Conservation (phyloP, 192 early-diverging fungal genomes). For the Podochytrium sp. region DNA sequence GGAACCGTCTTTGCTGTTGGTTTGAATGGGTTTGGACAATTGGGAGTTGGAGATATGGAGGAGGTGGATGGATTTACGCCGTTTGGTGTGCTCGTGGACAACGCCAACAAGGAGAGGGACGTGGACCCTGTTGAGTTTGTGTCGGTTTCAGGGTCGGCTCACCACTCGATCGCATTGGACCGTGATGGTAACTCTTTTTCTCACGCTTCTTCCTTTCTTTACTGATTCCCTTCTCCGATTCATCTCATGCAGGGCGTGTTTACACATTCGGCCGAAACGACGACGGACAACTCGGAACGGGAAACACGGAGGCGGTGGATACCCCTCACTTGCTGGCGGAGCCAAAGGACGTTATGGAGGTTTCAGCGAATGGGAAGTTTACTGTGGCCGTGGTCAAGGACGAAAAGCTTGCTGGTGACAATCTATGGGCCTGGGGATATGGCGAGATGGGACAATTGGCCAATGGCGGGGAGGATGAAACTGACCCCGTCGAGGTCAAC, state of each 20-base stretch:
- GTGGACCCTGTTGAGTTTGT: conserved; percentile 40
- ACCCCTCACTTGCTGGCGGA: conserved; percentile 40
- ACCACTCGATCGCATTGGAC: conserved; percentile 80
- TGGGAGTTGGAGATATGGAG: conserved; percentile 62
- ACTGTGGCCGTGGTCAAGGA: conserved; percentile 44
- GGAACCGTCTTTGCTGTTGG: conserved; percentile 81
- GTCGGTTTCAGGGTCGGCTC: conserved; percentile 80
- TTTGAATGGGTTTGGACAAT: conserved; percentile 89
- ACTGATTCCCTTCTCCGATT: neutral
- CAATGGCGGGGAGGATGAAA: conserved; percentile 78
- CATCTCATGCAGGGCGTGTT: conserved; percentile 53
- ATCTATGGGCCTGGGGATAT: conserved; percentile 88
- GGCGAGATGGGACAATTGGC: conserved; percentile 84
- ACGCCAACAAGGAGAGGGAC: conserved; percentile 39
- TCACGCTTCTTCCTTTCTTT: neutral
- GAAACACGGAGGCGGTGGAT: conserved; percentile 53
- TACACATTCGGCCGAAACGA: conserved; percentile 87
- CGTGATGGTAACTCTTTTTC: conserved; percentile 54
- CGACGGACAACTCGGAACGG: conserved; percentile 79
- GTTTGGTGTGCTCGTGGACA: conserved; percentile 50
- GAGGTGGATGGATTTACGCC: conserved; percentile 52
- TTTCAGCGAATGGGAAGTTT: conserved; percentile 61
- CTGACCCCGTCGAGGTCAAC: conserved; percentile 65
- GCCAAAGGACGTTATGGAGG: conserved; percentile 59
- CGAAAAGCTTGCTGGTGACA: conserved; percentile 30